phyloP scores from a whole-genome alignment of 331 rosid genomes.

The Rosa hybrid region DNA sequence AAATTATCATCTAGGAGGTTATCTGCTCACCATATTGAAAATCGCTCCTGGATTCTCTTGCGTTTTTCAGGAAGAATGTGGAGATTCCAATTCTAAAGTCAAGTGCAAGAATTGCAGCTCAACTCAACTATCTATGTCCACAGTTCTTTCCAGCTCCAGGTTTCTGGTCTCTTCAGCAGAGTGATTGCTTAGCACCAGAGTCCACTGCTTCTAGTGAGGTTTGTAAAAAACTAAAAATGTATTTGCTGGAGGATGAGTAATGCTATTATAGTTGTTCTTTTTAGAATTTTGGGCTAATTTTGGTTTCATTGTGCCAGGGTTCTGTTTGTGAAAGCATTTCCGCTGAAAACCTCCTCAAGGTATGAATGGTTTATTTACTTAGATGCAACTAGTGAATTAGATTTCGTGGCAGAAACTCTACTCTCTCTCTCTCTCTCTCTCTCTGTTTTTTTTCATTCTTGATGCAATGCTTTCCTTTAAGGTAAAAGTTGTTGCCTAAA shows the following conservation, averaged over 20 bases:
- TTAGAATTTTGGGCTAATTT: constrained; percentile 11
- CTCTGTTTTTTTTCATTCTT: neutral
- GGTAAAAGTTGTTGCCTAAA: neutral
- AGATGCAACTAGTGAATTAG: constrained; percentile 10
- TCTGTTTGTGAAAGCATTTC: constrained; percentile 48
- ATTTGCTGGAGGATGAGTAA: constrained; percentile 20
- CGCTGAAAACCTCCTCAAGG: constrained; percentile 95
- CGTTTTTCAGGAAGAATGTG: constrained; percentile 67
- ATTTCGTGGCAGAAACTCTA: neutral
- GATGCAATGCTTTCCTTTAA: neutral
- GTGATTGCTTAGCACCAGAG: constrained; percentile 36
- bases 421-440: neutral
- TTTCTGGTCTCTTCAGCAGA: constrained; percentile 55
- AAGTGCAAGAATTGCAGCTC: constrained; percentile 79
- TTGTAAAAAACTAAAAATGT: constrained; percentile 35
- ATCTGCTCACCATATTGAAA: constrained; percentile 14
- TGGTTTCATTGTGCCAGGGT: constrained; percentile 48
- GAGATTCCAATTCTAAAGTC: constrained; percentile 82
- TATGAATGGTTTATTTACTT: constrained; percentile 35
- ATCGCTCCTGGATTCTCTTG: constrained; percentile 15
- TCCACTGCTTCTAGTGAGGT: constrained; percentile 70
- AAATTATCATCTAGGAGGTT: constrained; percentile 6
- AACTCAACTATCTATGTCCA: constrained; percentile 87
- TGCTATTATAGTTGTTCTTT: constrained; percentile 20
- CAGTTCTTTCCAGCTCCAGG: constrained; percentile 95